Evolutionary conservation across 176 grass and related monocot species (phyloP).

Genomic region (Thinopyrum elongatum): DNA sequence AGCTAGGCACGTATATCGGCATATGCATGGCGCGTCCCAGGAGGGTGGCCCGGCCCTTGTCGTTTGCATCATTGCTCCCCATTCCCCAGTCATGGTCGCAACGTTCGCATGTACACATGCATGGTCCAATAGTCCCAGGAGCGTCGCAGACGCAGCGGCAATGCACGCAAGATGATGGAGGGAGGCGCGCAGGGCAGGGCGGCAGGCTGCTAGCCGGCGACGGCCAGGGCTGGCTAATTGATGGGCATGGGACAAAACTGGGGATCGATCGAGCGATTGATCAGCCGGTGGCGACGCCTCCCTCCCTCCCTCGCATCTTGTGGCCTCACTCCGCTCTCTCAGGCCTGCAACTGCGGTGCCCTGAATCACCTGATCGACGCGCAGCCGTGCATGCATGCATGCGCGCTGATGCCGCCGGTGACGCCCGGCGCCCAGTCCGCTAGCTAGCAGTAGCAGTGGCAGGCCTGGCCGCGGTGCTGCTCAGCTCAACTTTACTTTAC

Average conservation of each 20-base stretch:
- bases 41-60: slow-evolving; percentile 9
- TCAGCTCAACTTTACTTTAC: neutral
- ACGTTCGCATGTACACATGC: neutral
- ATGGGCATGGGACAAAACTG: slow-evolving; percentile 31
- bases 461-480: neutral
- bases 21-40: slow-evolving; percentile 1
- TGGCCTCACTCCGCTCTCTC: slow-evolving; percentile 9
- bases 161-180: neutral
- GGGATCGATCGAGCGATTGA: neutral
- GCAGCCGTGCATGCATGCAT: slow-evolving; percentile 18
- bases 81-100: neutral
- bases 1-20: neutral
- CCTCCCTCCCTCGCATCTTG: neutral
- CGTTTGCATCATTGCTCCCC: neutral
- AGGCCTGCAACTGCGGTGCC: neutral
- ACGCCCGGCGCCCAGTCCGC: neutral
- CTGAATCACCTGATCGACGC: neutral
- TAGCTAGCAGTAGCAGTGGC: too few relatives aligned
- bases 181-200: neutral
- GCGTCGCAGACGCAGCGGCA: neutral
- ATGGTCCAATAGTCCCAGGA: slow-evolving; percentile 3
- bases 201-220: neutral
- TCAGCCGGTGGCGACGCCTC: neutral
- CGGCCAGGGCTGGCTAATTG: slow-evolving; percentile 3
- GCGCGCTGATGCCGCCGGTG: slow-evolving; percentile 6